Percentiles rank a stretch among this genome's conserved stretches.
These are phyloP conservation scores for Aspergillus wentii DNA, from an alignment of 495 filamentous ascomycete genomes.

Conservation along the genomic window DNA sequence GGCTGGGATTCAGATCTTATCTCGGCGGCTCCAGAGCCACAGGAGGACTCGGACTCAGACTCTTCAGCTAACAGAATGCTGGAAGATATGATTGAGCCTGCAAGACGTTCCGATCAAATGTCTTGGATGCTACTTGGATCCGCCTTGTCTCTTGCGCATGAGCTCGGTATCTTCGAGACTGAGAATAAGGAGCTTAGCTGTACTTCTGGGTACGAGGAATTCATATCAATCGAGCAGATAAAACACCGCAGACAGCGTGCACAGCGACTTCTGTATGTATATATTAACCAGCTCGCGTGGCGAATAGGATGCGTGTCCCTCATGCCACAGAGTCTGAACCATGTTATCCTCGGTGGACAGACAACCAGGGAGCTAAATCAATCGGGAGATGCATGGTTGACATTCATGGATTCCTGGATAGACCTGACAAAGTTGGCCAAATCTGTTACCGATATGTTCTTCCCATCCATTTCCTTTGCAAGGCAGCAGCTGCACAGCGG, in stretches of 20 bases:
- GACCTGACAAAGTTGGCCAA: conserved; percentile 49
- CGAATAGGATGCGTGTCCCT: conserved; percentile 50
- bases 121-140: conserved; percentile 52
- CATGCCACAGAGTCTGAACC: conserved; percentile 46
- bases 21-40: conserved; percentile 13
- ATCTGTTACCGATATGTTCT: conserved; percentile 50
- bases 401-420: conserved; percentile 48
- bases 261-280: conserved; percentile 45
- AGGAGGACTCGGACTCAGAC: conserved; percentile 12
- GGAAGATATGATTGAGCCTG: conserved; percentile 48
- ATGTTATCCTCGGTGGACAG: conserved; percentile 32
- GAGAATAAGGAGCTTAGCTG: conserved; percentile 22
- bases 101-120: conserved; percentile 51
- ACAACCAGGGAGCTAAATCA: conserved; percentile 23
- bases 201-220: conserved; percentile 17
- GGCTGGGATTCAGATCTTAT: conserved; percentile 44
- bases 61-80: conserved; percentile 32
- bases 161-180: conserved; percentile 46
- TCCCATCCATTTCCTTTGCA: conserved; percentile 46
- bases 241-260: conserved; percentile 38
- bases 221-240: conserved; percentile 31
- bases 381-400: conserved; percentile 34
- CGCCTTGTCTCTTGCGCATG: conserved; percentile 46
- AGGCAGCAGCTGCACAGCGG: conserved; percentile 47
- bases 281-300: conserved; percentile 50